Base-by-base conservation (phyloP, 371 early-diverging fungal species). In the Mortierella sp. region DNA sequence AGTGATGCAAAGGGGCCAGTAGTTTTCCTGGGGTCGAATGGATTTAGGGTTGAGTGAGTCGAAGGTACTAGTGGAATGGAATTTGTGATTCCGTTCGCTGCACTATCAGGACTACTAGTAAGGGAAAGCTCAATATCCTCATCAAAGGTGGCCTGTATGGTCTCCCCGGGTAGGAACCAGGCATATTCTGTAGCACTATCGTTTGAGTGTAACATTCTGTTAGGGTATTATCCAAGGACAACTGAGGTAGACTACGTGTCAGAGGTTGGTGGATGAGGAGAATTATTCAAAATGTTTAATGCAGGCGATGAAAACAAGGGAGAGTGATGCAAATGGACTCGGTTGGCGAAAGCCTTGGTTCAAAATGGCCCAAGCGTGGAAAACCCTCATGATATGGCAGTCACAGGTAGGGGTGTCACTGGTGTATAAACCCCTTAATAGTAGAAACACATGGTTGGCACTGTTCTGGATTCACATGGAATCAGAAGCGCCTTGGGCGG, bases 141-240 rank as follows among this genome's bases (percentile, higher is more conserved):
- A 13, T 58, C 64, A 64, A 68, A 71, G 41, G 47, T 10, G 6
- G 67, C 67, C 58, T 67, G 67, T 19, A 61, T 58, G n/a, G 68
- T 50, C 43, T 76, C 77, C 33, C 77, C 77, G 4, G 68, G 68
- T 4, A 76, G 53, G 58, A 67, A 36, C 74, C 72, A 71, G 19
- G 58, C 9, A 48, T 50, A 40, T n/a, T n/a, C 38, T n/a, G 48
- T 10, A 6, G 19, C 10, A 40, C 11, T 9, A 28, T 38, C 19
- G 36, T 9, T 21, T 15, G 55, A 55, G 22, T 65, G 40, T n/a
- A 19, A 38, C 52, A 50, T 47, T 50, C 33, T n/a, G 36, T 5
- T 19, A 50, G 53, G 21, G 50, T 50, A 55, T 22, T 10, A 28
- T 55, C 11, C 55, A 9, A 28, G 32, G 28, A 28, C 22, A 32